phyloP scores from a whole-genome alignment of 2,329 filamentous ascomycete genomes.

The Trichoderma breve region DNA sequence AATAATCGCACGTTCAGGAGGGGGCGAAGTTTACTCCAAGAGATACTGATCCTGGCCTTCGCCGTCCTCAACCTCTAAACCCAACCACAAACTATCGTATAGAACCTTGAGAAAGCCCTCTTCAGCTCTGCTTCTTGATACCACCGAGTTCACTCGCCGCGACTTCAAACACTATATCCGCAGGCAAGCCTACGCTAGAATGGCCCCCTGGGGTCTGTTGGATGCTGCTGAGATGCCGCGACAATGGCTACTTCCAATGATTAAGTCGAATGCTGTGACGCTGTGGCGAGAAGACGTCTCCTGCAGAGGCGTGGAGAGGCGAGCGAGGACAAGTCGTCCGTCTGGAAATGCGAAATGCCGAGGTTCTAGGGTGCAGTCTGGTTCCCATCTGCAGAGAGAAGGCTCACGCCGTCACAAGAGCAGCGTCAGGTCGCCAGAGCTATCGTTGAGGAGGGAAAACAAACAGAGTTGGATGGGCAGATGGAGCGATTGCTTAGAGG shows the following conservation, averaged over 20 bases:
- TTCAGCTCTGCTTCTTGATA: conserved; percentile 26
- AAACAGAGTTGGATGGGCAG: neutral
- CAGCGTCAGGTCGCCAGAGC: conserved; percentile 4
- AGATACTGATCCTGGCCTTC: conserved; percentile 26
- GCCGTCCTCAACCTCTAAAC: conserved; percentile 26
- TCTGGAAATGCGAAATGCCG: neutral
- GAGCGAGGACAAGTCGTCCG: neutral
- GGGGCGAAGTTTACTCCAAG: conserved; percentile 33
- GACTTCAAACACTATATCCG: conserved; percentile 19
- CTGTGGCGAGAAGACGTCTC: neutral
- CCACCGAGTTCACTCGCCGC: conserved; percentile 13
- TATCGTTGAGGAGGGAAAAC: neutral
- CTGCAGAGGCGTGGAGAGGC: neutral
- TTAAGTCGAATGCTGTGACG: neutral
- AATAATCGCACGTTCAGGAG: conserved; percentile 27
- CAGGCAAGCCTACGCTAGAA: conserved; percentile 15
- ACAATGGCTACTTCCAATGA: conserved; percentile 1
- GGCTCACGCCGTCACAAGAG: neutral
- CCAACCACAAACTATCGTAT: conserved; percentile 28
- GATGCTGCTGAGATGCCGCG: neutral
- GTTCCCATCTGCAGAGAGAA: conserved; percentile 1
- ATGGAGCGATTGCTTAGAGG: neutral
- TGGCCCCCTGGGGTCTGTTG: neutral
- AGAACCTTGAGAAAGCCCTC: conserved; percentile 25
- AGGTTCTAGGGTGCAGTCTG: neutral